Evolutionary conservation across 1,139 yeast genomes (phyloP).

Genomic region (Zhuliangozyma parablackwelliae): DNA sequence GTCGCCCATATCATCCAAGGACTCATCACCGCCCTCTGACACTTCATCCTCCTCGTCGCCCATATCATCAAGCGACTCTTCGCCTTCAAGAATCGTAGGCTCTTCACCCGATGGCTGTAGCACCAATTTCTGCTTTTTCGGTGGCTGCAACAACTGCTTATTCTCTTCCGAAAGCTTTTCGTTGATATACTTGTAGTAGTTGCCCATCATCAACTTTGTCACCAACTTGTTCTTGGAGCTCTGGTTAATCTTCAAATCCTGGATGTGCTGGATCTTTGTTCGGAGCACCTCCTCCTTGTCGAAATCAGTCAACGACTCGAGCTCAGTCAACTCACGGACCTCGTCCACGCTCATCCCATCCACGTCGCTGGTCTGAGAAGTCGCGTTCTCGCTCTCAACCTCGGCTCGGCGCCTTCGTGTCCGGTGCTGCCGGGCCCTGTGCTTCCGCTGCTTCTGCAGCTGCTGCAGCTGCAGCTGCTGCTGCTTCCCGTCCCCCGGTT

Average conservation of each 20-base stretch:
- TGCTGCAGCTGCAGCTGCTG: neutral
- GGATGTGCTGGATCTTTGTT: conserved; percentile 53
- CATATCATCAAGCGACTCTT: conserved; percentile 9
- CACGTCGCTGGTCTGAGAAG: conserved; percentile 25
- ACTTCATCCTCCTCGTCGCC: conserved; percentile 6
- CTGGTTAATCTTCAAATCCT: conserved; percentile 44
- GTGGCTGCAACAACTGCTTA: conserved; percentile 11
- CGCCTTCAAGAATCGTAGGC: conserved; percentile 10
- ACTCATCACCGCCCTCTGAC: conserved; percentile 7
- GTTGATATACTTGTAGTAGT: conserved; percentile 47
- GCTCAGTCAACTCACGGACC: conserved; percentile 32
- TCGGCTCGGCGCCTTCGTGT: conserved; percentile 1
- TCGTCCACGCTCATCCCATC: conserved; percentile 39
- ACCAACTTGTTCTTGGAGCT: conserved; percentile 57
- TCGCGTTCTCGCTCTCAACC: conserved; percentile 19
- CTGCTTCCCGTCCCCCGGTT: too few relatives aligned
- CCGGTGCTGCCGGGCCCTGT: conserved; percentile 1
- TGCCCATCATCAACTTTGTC: conserved; percentile 76
- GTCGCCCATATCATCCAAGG: conserved; percentile 10
- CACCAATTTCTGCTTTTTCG: conserved; percentile 17
- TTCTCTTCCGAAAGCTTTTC: conserved; percentile 22
- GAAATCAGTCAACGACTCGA: conserved; percentile 44
- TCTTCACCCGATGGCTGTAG: conserved; percentile 9
- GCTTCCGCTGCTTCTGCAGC: neutral
- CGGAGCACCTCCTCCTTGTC: conserved; percentile 50